Conservation (phyloP, 176 grass and related monocot genomes). For the Canna indica region DNA sequence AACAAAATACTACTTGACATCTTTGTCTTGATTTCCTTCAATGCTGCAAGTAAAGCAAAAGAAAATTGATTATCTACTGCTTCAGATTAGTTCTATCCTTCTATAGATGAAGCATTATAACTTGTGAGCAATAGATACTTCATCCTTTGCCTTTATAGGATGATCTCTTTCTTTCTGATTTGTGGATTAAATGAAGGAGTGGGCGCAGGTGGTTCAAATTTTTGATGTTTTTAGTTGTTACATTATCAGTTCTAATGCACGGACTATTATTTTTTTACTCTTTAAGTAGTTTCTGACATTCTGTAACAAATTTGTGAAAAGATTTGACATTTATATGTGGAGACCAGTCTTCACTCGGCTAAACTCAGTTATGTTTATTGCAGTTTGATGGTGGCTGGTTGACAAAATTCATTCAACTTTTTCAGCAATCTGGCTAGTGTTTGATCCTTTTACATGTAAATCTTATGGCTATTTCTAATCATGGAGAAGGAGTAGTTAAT, state of each 20-base stretch:
- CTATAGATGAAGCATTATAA: not conserved
- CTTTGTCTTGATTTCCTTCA: not conserved
- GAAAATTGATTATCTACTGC: not conserved
- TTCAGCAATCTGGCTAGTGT: not conserved
- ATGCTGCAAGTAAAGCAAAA: not conserved
- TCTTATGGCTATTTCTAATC: not conserved
- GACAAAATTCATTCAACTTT: not conserved
- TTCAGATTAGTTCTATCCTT: not conserved
- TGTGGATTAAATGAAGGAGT: not conserved
- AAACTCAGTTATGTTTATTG: not conserved
- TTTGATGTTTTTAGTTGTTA: not conserved
- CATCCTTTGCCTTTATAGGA: not conserved
- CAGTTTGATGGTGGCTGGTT: not conserved
- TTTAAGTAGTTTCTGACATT: not conserved
- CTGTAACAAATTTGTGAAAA: not conserved
- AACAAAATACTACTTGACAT: not conserved
- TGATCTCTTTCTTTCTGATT: not conserved
- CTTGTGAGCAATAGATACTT: not conserved
- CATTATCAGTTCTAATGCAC: not conserved
- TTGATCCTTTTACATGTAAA: not conserved
- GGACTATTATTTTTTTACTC: not conserved
- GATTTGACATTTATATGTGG: conserved; percentile 23
- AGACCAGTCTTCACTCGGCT: conserved; percentile 3
- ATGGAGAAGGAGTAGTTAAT: not conserved
- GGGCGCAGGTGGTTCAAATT: not conserved